These are phyloP conservation scores for Apiotrichum sp. DNA, from an alignment of 1,284 basidiomycete genomes.

Conservation along the genomic window DNA sequence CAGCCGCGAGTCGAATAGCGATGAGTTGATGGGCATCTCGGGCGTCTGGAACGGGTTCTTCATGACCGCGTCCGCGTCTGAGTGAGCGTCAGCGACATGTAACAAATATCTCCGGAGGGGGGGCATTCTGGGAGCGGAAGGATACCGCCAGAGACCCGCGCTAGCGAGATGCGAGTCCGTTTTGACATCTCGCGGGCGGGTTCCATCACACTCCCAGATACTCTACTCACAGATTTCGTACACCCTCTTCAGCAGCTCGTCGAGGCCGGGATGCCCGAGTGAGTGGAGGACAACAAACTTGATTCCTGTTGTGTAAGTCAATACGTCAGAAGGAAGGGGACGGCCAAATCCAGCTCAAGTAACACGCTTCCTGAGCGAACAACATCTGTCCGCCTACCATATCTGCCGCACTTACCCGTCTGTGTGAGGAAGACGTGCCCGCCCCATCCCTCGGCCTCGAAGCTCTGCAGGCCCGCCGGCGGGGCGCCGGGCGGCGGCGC, in stretches of 20 bases:
- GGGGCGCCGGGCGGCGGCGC: conserved; percentile 74
- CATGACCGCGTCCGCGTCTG: conserved; percentile 79
- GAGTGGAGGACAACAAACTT: conserved; percentile 89
- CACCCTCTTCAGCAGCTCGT: conserved; percentile 67
- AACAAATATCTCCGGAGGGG: background rate
- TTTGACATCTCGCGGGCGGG: no score
- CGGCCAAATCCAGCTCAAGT: no score
- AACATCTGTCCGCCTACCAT: background rate
- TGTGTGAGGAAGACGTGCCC: conserved; percentile 62
- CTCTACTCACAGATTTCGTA: conserved; percentile 69
- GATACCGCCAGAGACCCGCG: no score
- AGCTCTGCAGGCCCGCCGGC: conserved; percentile 73
- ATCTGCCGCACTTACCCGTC: conserved; percentile 62
- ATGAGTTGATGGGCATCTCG: conserved; percentile 95
- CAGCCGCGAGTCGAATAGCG: conserved; percentile 71
- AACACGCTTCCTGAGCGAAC: no score
- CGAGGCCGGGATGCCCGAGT: conserved; percentile 55
- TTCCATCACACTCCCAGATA: no score
- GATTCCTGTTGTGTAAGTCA: conserved; percentile 59
- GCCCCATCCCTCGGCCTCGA: conserved; percentile 74
- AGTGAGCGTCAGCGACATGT: background rate
- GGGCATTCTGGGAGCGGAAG: no score
- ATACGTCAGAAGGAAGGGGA: no score
- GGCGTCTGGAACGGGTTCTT: conserved; percentile 99
- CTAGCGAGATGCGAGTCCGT: no score